These are phyloP conservation scores for Taphrina betulina DNA, from an alignment of 1,139 yeast species.

Conservation along the genomic window DNA sequence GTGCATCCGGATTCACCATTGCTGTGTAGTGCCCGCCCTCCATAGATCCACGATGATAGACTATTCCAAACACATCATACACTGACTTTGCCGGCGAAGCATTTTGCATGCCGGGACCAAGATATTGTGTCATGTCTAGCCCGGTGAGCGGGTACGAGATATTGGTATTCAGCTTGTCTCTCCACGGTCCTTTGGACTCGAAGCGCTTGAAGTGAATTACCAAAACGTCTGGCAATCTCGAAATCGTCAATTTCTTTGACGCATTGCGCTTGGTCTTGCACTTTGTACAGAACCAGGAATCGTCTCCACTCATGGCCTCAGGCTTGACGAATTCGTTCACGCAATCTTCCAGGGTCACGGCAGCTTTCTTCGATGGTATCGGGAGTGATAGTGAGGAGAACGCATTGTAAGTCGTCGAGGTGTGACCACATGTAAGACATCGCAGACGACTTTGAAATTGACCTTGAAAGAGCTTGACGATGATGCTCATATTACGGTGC, in stretches of 20 bases:
- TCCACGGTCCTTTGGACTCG: slow-evolving; percentile 49
- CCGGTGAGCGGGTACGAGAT: slow-evolving; percentile 59
- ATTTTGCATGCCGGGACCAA: slow-evolving; percentile 47
- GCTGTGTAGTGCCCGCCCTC: slow-evolving; percentile 93
- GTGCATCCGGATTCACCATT: slow-evolving; percentile 63
- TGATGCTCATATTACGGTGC: slow-evolving; percentile 76
- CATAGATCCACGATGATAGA: slow-evolving; percentile 80
- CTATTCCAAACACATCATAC: slow-evolving; percentile 78
- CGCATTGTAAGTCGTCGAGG: slow-evolving; percentile 85
- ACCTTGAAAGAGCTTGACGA: slow-evolving; percentile 87
- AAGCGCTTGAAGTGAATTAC: slow-evolving; percentile 81
- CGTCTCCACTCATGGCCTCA: slow-evolving; percentile 73
- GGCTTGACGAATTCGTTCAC: slow-evolving; percentile 64
- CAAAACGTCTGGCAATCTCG: slow-evolving; percentile 69
- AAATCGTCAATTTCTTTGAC: slow-evolving; percentile 64
- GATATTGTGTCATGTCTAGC: slow-evolving; percentile 70
- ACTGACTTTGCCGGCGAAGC: slow-evolving; percentile 47
- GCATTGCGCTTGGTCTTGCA: slow-evolving; percentile 70
- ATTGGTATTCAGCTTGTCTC: slow-evolving; percentile 62
- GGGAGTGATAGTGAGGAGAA: slow-evolving; percentile 76
- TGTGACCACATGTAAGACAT: slow-evolving; percentile 70
- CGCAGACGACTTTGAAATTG: slow-evolving; percentile 78
- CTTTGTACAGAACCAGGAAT: slow-evolving; percentile 85
- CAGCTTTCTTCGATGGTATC: slow-evolving; percentile 51
- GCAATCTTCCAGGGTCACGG: slow-evolving; percentile 58